A percentile compares a stretch with the other conserved stretches of the same genome.
Evolutionary conservation across 441 rosid genomes (phyloP).

Genomic region (Croton setiger): DNA sequence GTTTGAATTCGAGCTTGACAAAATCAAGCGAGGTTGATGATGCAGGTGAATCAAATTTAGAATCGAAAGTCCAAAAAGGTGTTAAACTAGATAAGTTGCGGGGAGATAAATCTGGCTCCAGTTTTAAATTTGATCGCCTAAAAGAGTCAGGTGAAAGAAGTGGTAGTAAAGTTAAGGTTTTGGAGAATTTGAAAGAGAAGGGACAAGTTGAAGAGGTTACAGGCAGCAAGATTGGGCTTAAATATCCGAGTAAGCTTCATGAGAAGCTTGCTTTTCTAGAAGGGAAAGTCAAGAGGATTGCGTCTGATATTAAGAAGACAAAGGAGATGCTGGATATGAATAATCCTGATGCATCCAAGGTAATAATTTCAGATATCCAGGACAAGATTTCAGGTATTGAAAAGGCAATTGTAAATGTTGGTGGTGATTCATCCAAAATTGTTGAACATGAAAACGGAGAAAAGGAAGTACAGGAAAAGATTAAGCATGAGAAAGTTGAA

Average conservation of each 20-base stretch:
- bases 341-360: constrained; percentile 72
- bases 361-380: constrained; percentile 71
- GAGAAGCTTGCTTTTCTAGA: constrained; percentile 95
- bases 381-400: constrained; percentile 90
- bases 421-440: constrained; percentile 33
- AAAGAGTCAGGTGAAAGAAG: constrained; percentile 30
- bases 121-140: constrained; percentile 26
- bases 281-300: constrained; percentile 93
- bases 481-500: constrained; percentile 27
- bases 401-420: constrained; percentile 61
- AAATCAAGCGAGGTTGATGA: constrained; percentile 27
- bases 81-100: constrained; percentile 24
- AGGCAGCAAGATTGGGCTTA: constrained; percentile 21
- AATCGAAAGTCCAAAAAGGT: constrained; percentile 21
- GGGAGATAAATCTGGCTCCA: constrained; percentile 25
- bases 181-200: constrained; percentile 42
- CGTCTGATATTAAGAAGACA: constrained; percentile 86
- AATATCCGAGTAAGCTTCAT: constrained; percentile 71
- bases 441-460: constrained; percentile 27
- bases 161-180: constrained; percentile 29
- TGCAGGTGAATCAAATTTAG: constrained; percentile 19
- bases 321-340: constrained; percentile 91
- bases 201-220: constrained; percentile 31
- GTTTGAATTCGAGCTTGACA: constrained; percentile 21
- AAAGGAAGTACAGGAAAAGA: constrained; percentile 29